These are phyloP conservation scores for Vigna unguiculata DNA, from an alignment of 306 rosid species.

Conservation along the genomic window DNA sequence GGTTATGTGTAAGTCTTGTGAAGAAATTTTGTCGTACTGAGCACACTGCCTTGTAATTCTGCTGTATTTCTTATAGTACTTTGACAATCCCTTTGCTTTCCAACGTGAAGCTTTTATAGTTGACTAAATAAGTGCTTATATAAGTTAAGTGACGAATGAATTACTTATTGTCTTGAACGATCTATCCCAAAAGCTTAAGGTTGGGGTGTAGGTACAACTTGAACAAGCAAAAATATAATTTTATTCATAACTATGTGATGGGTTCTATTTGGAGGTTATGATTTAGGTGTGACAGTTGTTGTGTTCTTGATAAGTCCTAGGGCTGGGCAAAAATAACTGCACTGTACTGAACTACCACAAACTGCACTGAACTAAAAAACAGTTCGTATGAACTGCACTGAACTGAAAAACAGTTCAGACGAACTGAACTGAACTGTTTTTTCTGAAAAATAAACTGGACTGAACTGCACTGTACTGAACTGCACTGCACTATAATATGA, in stretches of 20 bases:
- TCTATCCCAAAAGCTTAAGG: slow-evolving; percentile 1
- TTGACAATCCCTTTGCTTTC: slow-evolving; percentile 4
- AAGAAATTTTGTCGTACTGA: slow-evolving; percentile 18
- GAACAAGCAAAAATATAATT: too few species aligned
- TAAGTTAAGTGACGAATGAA: slow-evolving; percentile 17
- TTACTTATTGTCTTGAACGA: not conserved
- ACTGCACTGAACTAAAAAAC: too few species aligned
- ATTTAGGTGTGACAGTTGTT: not conserved
- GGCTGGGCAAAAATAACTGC: too few species aligned
- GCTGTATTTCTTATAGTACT: slow-evolving; percentile 17
- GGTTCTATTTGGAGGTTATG: slow-evolving; percentile 6
- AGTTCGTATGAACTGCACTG: too few species aligned
- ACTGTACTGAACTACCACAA: too few species aligned
- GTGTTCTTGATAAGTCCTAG: not conserved
- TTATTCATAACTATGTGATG: not conserved
- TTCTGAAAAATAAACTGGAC: too few species aligned
- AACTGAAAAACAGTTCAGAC: too few species aligned
- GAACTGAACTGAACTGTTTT: too few species aligned
- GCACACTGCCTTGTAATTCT: slow-evolving; percentile 26
- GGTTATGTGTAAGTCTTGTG: slow-evolving; percentile 68
- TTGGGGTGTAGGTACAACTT: slow-evolving; percentile 3
- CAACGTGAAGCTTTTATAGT: slow-evolving; percentile 29
- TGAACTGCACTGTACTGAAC: too few species aligned
- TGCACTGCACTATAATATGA: too few species aligned
- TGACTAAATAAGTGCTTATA: slow-evolving; percentile 3